A percentile compares a stretch with the other conserved stretches of the same genome.
Evolutionary conservation across 2,329 filamentous ascomycete species (phyloP).

Genomic region (Colletotrichum sp.): DNA sequence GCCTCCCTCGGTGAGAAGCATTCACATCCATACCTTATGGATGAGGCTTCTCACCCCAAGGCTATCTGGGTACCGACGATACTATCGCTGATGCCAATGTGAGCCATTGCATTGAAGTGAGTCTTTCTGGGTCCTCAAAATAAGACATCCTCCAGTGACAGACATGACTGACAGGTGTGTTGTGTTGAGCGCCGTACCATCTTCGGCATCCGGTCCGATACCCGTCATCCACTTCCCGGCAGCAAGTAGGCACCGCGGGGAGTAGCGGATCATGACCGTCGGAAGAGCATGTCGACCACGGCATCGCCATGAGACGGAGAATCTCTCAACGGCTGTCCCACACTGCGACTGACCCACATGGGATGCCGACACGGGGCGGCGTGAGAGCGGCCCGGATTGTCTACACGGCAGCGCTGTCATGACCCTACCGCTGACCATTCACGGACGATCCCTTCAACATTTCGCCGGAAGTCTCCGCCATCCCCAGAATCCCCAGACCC

Average conservation of each 20-base stretch:
- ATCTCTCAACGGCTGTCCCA: not conserved
- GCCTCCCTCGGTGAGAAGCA: not conserved
- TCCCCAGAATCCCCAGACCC: not conserved
- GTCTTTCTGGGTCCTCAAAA: not conserved
- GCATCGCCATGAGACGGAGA: not conserved
- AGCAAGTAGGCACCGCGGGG: not conserved
- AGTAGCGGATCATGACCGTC: not conserved
- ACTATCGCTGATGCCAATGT: not conserved
- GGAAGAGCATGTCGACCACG: not conserved
- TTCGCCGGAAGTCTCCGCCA: not conserved
- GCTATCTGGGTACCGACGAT: not conserved
- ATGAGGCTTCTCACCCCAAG: not conserved
- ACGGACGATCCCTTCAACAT: not conserved
- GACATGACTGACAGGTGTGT: not conserved
- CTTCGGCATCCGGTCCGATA: not conserved
- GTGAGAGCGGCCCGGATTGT: not conserved
- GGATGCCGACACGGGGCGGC: not conserved
- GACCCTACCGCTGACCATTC: not conserved
- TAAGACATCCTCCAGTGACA: not conserved
- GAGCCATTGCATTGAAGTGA: not conserved
- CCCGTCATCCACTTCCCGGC: not conserved
- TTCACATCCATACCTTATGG: no score
- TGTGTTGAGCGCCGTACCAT: not conserved
- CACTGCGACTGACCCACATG: not conserved
- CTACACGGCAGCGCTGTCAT: not conserved